Conservation (phyloP, 306 rosid species). For the Dicorynia guianensis region DNA sequence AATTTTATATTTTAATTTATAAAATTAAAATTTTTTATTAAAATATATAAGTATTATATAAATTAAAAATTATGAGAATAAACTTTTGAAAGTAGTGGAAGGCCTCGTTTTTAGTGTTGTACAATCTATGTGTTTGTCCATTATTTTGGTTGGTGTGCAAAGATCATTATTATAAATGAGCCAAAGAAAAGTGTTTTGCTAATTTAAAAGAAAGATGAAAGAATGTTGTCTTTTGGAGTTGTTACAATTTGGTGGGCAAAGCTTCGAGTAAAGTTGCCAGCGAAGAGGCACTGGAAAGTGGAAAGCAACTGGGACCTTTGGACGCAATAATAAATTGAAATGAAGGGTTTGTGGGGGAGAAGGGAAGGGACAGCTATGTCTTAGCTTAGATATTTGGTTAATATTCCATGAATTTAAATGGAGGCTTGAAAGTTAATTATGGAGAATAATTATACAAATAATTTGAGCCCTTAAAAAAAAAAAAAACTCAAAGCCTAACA, state of each 20-base stretch:
- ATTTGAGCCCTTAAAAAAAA: too few species aligned
- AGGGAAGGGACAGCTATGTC: not conserved
- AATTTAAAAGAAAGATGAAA: not conserved
- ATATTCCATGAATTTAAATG: not conserved
- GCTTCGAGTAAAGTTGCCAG: slow-evolving; percentile 40
- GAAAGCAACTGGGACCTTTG: not conserved
- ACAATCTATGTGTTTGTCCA: too few species aligned
- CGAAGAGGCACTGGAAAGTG: slow-evolving; percentile 40
- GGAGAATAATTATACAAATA: too few species aligned
- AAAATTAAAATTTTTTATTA: too few species aligned
- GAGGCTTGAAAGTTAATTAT: too few species aligned
- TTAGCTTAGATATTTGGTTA: not conserved
- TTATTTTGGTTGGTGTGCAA: too few species aligned
- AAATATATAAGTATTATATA: too few species aligned
- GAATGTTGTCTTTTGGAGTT: not conserved
- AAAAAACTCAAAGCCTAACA: too few species aligned
- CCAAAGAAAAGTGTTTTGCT: not conserved
- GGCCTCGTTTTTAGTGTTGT: too few species aligned
- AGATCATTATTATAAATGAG: not conserved
- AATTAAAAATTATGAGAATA: too few species aligned
- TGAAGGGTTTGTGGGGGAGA: not conserved
- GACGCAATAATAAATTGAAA: not conserved
- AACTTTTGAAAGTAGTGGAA: too few species aligned
- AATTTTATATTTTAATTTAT: too few species aligned
- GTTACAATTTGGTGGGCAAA: slow-evolving; percentile 27